Base-by-base conservation (phyloP, 768 basidiomycete species). In the Mrakia hoshinonis region DNA sequence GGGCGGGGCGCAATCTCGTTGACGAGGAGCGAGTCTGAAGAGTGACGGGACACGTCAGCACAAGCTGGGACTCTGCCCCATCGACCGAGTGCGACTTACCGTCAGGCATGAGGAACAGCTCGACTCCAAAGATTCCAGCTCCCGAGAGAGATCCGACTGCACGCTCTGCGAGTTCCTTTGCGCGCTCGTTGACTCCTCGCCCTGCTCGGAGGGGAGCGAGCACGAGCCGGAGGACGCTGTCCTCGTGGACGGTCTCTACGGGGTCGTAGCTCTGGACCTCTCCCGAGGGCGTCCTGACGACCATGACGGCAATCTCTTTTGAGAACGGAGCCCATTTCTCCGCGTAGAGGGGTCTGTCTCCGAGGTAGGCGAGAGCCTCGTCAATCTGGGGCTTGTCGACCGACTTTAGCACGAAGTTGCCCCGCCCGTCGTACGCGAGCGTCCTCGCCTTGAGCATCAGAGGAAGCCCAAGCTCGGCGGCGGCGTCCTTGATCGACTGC, bases 1-100 rank as follows among this genome's bases (percentile, higher is more conserved):
- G 96, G 95, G 22, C 96, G 86, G 15, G 96, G 96, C 0, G 96
- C 96, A 73, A 99, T 95, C 81, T 99, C 96, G 79, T 99, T 99
- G 74, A 99, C 85, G 71, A 87, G 86, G 1, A 97, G 84, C 0
- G 82, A 79, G 15, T 89, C 92, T 94, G 74, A 6, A 24, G 29
- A 18, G 18, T 4, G 29, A 65, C 15, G 66, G 38, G 60, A 38
- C 6, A n/a, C 13, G 18, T 1, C 5, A 29, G n/a, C 22, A 38
- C 31, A 36, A 43, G 43, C 43, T 43, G 43, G 43, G 15, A 38
- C 10, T 54, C n/a, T n/a, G n/a, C n/a, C n/a, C n/a, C n/a, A n/a
- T n/a, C 9, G 38, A 29, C 20, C n/a, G 3, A 52, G 20, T 7
- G 20, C 54, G 10, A 78, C 84, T 58, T 75, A 92, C 95, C 93